A percentile compares a stretch with the other conserved stretches of the same genome.
These are phyloP conservation scores for Colletotrichum noveboracense DNA, from an alignment of 2,329 filamentous ascomycete species.

Conservation along the genomic window DNA sequence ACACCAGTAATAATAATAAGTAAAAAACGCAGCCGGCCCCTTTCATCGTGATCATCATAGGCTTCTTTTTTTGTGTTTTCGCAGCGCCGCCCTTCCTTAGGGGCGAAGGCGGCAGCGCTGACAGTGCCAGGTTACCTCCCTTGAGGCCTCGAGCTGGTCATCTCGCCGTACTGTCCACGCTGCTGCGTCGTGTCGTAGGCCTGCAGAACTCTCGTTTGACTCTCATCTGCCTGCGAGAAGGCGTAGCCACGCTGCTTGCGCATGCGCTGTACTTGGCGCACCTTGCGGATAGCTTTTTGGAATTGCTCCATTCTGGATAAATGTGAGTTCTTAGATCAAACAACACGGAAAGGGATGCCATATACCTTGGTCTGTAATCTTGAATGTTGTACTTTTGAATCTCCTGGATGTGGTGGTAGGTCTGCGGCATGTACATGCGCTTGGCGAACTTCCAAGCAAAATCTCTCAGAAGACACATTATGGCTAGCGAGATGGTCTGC, in stretches of 20 bases:
- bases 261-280: constrained; percentile 98
- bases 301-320: constrained; percentile 93
- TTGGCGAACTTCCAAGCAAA: constrained; percentile 97
- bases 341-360: constrained; percentile 20
- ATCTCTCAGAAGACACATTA: constrained; percentile 84
- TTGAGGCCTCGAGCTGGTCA: constrained; percentile 63
- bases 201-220: constrained; percentile 91
- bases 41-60: constrained; percentile 22
- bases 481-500: constrained; percentile 81
- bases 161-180: constrained; percentile 93
- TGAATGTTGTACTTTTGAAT: constrained; percentile 99
- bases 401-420: constrained; percentile 98
- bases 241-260: constrained; percentile 98
- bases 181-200: constrained; percentile 96
- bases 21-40: constrained; percentile 17
- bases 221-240: constrained; percentile 97
- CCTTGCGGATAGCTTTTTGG: constrained; percentile 98
- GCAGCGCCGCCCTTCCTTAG: neutral
- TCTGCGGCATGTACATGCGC: constrained; percentile 94
- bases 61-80: neutral
- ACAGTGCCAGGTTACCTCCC: neutral
- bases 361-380: constrained; percentile 92
- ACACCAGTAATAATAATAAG: neutral
- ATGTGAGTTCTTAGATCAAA: constrained; percentile 13
- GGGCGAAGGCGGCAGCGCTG: neutral